These are phyloP conservation scores for Xylariaceae sp. DNA, from an alignment of 2,329 filamentous ascomycete genomes.

Conservation along the genomic window DNA sequence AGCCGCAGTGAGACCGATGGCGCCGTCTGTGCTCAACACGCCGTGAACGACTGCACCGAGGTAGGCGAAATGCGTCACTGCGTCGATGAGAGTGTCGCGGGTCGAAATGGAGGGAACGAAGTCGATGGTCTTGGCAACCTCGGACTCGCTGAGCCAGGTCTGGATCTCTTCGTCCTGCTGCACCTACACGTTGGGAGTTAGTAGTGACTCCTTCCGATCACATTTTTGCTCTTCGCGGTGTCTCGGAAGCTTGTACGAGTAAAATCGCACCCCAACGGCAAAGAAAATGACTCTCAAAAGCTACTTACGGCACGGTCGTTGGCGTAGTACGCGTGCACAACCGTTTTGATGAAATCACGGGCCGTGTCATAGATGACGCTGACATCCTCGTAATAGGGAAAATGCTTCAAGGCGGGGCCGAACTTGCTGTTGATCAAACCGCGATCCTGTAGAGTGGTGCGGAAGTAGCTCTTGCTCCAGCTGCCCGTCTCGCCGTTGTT, in stretches of 20 bases:
- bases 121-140: not conserved
- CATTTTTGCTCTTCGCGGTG: too few relatives aligned
- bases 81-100: not conserved
- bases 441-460: conserved; percentile 1
- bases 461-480: conserved; percentile 14
- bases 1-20: not conserved
- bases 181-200: not conserved
- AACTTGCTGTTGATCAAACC: conserved; percentile 3
- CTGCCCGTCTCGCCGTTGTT: conserved; percentile 12
- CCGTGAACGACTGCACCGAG: not conserved
- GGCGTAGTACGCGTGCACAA: conserved; percentile 6
- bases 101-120: not conserved
- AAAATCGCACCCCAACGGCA: too few relatives aligned
- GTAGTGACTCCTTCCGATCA: too few relatives aligned
- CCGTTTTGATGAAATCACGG: conserved; percentile 2
- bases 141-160: not conserved
- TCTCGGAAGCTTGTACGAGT: too few relatives aligned
- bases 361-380: not conserved
- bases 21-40: not conserved
- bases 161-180: not conserved
- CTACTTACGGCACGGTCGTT: conserved; percentile 11
- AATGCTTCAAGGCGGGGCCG: conserved; percentile 1
- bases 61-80: not conserved
- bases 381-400: conserved; percentile 5
- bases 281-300: not conserved